phyloP scores from a whole-genome alignment of 106 monocot genomes.

The Amphibolis antarctica region DNA sequence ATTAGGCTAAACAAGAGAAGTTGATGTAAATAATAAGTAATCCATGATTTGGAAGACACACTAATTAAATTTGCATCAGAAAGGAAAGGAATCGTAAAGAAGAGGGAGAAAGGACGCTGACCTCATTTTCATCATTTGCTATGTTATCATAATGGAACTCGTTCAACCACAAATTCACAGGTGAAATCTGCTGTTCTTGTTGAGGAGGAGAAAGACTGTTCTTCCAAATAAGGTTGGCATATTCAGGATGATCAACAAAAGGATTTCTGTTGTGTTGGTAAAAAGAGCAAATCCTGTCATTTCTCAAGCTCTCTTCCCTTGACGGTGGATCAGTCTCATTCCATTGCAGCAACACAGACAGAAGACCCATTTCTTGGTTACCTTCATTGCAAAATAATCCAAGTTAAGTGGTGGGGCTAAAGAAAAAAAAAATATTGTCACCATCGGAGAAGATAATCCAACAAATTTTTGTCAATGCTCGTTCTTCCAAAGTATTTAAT shows the following conservation, averaged over 20 bases:
- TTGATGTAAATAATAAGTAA: background rate
- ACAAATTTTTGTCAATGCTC: no score
- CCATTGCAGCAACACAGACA: conserved; percentile 60
- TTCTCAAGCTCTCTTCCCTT: conserved; percentile 51
- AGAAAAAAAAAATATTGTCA: no score
- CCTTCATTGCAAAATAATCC: conserved; percentile 18
- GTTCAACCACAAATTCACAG: conserved; percentile 16
- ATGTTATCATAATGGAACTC: conserved; percentile 33
- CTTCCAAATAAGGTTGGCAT: conserved; percentile 63
- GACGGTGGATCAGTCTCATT: conserved; percentile 79
- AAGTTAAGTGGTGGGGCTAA: no score
- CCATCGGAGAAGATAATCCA: no score
- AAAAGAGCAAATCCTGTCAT: conserved; percentile 51
- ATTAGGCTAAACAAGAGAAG: no score
- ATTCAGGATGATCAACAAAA: conserved; percentile 86
- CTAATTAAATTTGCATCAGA: background rate
- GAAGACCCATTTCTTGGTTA: conserved; percentile 63
- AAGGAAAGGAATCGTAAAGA: background rate
- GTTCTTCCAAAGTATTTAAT: no score
- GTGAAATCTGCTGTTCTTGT: conserved; percentile 1
- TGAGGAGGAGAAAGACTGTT: conserved; percentile 10
- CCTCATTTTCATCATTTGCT: conserved; percentile 39
- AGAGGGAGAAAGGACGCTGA: background rate
- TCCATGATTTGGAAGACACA: no score
- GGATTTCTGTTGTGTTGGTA: conserved; percentile 87